Percentiles rank a stretch among this genome's conserved stretches.
Evolutionary conservation across 352 stramenopile species (phyloP).

Genomic region (Pythium aquatile): DNA sequence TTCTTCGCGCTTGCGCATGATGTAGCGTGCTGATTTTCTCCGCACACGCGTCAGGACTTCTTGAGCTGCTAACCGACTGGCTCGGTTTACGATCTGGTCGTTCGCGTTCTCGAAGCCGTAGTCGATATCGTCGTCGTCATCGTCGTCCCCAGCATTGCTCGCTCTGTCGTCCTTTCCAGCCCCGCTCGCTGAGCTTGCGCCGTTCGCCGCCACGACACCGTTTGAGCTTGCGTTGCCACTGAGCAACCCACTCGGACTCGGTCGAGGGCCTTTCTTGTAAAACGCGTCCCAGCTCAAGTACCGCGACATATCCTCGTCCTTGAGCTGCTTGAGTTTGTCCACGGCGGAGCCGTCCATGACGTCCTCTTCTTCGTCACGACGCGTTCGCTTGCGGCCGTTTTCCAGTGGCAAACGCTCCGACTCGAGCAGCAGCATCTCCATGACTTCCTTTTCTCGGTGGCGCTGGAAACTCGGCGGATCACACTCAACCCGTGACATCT

Average conservation of each 20-base stretch:
- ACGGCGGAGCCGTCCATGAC: constrained; percentile 41
- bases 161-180: constrained; percentile 20
- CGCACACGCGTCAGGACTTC: constrained; percentile 68
- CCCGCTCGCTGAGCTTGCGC: neutral
- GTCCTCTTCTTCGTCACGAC: constrained; percentile 35
- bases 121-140: constrained; percentile 75
- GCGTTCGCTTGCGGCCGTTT: constrained; percentile 35
- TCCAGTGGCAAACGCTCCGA: constrained; percentile 63
- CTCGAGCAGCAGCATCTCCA: constrained; percentile 90
- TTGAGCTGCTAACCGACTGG: constrained; percentile 67
- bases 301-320: constrained; percentile 79
- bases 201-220: constrained; percentile 15
- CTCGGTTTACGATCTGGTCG: constrained; percentile 75
- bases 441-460: constrained; percentile 83
- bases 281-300: constrained; percentile 61
- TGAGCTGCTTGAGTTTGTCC: constrained; percentile 52
- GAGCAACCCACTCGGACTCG: constrained; percentile 31
- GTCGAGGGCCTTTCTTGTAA: constrained; percentile 53
- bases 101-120: constrained; percentile 86
- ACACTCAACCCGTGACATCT: constrained; percentile 85
- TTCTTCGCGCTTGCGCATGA: constrained; percentile 74
- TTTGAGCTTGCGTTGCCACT: constrained; percentile 7
- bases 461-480: constrained; percentile 89
- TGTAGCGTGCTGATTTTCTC: constrained; percentile 73
- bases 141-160: constrained; percentile 25